These are phyloP conservation scores for Pleurotus tuoliensis DNA, from an alignment of 768 basidiomycete species.

Conservation along the genomic window DNA sequence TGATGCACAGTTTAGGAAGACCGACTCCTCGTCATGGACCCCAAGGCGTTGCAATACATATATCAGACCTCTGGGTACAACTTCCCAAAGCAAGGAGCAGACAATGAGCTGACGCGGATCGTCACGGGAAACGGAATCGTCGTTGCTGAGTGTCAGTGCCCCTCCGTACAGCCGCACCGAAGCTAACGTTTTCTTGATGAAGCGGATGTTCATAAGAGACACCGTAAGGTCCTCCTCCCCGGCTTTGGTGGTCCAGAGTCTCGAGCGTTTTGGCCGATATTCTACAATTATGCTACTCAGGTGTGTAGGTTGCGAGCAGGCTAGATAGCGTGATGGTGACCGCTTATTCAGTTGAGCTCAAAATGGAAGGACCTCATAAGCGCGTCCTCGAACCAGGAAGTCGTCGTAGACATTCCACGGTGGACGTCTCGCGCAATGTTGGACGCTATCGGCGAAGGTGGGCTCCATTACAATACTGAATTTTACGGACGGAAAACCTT, in stretches of 20 bases:
- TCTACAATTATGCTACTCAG: slow-evolving; percentile 32
- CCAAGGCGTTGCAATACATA: slow-evolving; percentile 44
- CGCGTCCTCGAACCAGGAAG: slow-evolving; percentile 22
- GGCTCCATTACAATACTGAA: too few species aligned
- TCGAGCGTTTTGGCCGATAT: slow-evolving; percentile 35
- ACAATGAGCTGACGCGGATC: slow-evolving; percentile 31
- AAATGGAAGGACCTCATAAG: slow-evolving; percentile 37
- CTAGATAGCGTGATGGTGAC: neutral
- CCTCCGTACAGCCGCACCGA: slow-evolving; percentile 4
- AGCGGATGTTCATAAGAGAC: slow-evolving; percentile 41
- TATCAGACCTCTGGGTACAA: slow-evolving; percentile 39
- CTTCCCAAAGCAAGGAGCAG: slow-evolving; percentile 36
- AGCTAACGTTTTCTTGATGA: too few species aligned
- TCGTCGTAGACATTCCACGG: slow-evolving; percentile 28
- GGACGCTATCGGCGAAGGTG: slow-evolving; percentile 50
- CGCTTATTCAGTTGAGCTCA: slow-evolving; percentile 24
- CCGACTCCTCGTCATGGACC: slow-evolving; percentile 42
- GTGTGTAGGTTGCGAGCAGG: slow-evolving; percentile 10
- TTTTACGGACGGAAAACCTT: too few species aligned
- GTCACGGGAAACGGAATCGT: slow-evolving; percentile 31
- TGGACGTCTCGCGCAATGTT: slow-evolving; percentile 42
- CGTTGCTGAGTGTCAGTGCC: slow-evolving; percentile 35
- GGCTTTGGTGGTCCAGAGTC: slow-evolving; percentile 44
- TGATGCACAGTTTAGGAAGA: slow-evolving; percentile 29
- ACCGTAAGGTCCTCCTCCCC: slow-evolving; percentile 41